Conservation (phyloP, 257 asterid genomes). For the Nicotiana sylvestris region DNA sequence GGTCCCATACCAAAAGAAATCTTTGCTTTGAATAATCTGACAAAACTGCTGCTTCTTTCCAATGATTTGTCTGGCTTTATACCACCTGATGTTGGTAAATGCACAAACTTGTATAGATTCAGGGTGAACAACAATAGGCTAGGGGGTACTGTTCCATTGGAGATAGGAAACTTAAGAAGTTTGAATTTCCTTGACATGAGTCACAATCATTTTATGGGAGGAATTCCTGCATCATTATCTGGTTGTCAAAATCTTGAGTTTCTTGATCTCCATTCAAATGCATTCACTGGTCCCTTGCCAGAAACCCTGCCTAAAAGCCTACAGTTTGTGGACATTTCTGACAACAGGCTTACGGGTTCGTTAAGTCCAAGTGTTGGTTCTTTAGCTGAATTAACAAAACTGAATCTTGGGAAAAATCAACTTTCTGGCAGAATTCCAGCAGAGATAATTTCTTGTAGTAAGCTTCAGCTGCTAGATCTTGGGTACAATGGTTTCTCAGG, state of each 20-base stretch:
- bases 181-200: slow-evolving; percentile 80
- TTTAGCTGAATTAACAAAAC: slow-evolving; percentile 62
- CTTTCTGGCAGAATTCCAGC: slow-evolving; percentile 71
- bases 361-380: slow-evolving; percentile 51
- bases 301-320: slow-evolving; percentile 58
- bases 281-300: slow-evolving; percentile 62
- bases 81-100: slow-evolving; percentile 83
- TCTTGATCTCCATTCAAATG: slow-evolving; percentile 88
- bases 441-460: slow-evolving; percentile 61
- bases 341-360: slow-evolving; percentile 59
- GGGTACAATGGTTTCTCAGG: slow-evolving; percentile 76
- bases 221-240: slow-evolving; percentile 60
- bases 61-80: slow-evolving; percentile 76
- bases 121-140: slow-evolving; percentile 62
- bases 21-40: slow-evolving; percentile 57
- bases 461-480: slow-evolving; percentile 77
- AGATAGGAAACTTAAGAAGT: slow-evolving; percentile 60
- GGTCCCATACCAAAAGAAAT: slow-evolving; percentile 68
- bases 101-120: slow-evolving; percentile 76
- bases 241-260: slow-evolving; percentile 69
- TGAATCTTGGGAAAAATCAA: slow-evolving; percentile 63
- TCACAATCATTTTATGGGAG: slow-evolving; percentile 61
- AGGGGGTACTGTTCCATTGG: slow-evolving; percentile 84
- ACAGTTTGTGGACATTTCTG: slow-evolving; percentile 78
- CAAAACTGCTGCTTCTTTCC: slow-evolving; percentile 67